A percentile compares a stretch with the other conserved stretches of the same genome.
phyloP scores from a whole-genome alignment of 2,329 filamentous ascomycete species.

The Xylariales sp. region DNA sequence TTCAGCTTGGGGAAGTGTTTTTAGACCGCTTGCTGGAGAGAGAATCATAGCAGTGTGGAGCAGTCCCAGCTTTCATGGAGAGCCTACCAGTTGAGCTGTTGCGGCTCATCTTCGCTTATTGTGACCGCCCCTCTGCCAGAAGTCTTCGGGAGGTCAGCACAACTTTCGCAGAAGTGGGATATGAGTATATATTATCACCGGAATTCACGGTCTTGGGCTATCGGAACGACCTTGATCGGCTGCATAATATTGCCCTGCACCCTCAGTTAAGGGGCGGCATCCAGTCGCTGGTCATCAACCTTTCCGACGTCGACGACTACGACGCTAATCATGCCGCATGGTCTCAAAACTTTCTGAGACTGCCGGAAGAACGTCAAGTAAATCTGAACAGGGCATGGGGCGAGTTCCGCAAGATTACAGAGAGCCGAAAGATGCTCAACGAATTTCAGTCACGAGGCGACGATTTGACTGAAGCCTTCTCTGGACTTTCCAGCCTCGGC shows the following conservation, averaged over 20 bases:
- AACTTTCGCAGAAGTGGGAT: constrained; percentile 35
- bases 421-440: constrained; percentile 25
- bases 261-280: constrained; percentile 36
- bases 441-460: constrained; percentile 30
- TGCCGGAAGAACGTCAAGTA: constrained; percentile 30
- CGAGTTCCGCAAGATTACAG: constrained; percentile 31
- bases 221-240: constrained; percentile 38
- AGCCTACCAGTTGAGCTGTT: constrained; percentile 34
- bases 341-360: constrained; percentile 31
- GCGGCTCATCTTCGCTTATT: constrained; percentile 36
- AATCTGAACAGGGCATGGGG: constrained; percentile 30
- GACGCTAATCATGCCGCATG: constrained; percentile 29
- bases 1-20: too few relatives aligned
- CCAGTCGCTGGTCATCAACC: constrained; percentile 39
- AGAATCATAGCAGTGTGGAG: too few relatives aligned
- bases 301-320: constrained; percentile 37
- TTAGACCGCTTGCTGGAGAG: too few relatives aligned
- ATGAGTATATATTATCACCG: constrained; percentile 35
- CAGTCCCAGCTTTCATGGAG: constrained; percentile 22
- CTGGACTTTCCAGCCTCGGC: constrained; percentile 32
- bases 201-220: constrained; percentile 38
- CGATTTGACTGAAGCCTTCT: constrained; percentile 33
- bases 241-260: constrained; percentile 38
- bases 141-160: constrained; percentile 34
- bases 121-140: constrained; percentile 32